Percentiles rank a stretch among this genome's conserved stretches.
These are phyloP conservation scores for Gamsiella multidivaricata DNA, from an alignment of 192 early-diverging fungal genomes.

Conservation along the genomic window DNA sequence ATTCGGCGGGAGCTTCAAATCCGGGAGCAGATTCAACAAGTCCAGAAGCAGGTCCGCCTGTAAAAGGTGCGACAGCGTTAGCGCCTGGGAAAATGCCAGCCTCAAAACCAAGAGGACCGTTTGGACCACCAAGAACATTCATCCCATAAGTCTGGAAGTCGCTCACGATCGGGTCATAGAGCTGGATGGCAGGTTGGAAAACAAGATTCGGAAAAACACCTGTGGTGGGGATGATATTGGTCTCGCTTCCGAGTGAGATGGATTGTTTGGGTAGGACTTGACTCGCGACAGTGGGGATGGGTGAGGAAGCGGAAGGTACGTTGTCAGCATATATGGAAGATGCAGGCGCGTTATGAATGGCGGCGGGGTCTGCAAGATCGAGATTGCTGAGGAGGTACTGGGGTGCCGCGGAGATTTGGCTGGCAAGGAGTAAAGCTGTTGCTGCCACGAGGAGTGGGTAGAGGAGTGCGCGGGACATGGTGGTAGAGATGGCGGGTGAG, in stretches of 20 bases:
- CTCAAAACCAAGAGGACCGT: neutral
- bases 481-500: no score
- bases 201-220: slow-evolving; percentile 24
- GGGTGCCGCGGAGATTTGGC: neutral
- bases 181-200: slow-evolving; percentile 24
- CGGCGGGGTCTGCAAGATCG: neutral
- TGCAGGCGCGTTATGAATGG: neutral
- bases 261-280: slow-evolving; percentile 9
- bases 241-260: slow-evolving; percentile 20
- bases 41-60: no score
- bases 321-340: no score
- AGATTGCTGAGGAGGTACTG: neutral
- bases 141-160: slow-evolving; percentile 4
- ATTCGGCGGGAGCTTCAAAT: no score
- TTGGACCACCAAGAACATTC: neutral
- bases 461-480: neutral
- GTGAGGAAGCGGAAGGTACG: neutral
- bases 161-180: slow-evolving; percentile 18
- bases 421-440: neutral
- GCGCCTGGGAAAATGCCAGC: no score
- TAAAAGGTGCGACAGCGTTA: no score
- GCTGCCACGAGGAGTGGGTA: neutral
- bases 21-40: no score
- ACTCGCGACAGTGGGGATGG: neutral
- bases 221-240: slow-evolving; percentile 15